Evolutionary conservation across 371 early-diverging fungal genomes (phyloP).

Genomic region (Coemansia sp.): DNA sequence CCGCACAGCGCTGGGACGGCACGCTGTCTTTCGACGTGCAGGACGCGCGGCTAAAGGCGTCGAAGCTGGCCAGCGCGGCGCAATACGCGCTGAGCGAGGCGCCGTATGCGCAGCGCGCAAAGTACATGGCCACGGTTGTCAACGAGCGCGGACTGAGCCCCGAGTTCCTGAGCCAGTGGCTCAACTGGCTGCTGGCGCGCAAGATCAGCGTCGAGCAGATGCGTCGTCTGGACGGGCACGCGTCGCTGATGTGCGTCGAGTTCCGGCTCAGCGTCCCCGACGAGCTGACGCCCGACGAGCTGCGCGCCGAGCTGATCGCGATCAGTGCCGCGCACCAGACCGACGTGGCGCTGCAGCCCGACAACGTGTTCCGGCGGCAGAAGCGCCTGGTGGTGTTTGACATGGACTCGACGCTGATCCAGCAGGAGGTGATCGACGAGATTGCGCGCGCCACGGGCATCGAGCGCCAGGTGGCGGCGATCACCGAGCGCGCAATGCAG

Average conservation of each 20-base stretch:
- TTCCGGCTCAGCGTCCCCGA: constrained; percentile 74
- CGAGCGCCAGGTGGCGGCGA: constrained; percentile 86
- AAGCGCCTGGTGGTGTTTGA: constrained; percentile 96
- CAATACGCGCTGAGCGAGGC: constrained; percentile 67
- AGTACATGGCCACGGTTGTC: constrained; percentile 80
- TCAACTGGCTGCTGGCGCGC: constrained; percentile 63
- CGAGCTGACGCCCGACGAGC: constrained; percentile 57
- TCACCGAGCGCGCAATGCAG: constrained; percentile 95
- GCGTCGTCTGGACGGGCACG: constrained; percentile 65
- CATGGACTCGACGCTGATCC: constrained; percentile 98
- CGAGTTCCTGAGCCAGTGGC: constrained; percentile 72
- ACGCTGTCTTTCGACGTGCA: constrained; percentile 75
- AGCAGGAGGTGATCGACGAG: constrained; percentile 98
- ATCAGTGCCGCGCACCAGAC: constrained; percentile 67
- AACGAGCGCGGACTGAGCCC: constrained; percentile 75
- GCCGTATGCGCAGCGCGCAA: constrained; percentile 73
- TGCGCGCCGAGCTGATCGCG: constrained; percentile 70
- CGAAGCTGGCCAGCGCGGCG: constrained; percentile 53
- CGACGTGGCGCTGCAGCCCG: constrained; percentile 85
- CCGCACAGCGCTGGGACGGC: constrained; percentile 82
- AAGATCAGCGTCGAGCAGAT: constrained; percentile 81
- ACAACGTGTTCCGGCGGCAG: constrained; percentile 84
- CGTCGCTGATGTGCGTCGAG: constrained; percentile 71
- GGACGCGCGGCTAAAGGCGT: constrained; percentile 61
- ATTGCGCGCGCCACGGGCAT: constrained; percentile 91